phyloP scores from a whole-genome alignment of 169 alveolate genomes.

The Perkinsus marinus region DNA sequence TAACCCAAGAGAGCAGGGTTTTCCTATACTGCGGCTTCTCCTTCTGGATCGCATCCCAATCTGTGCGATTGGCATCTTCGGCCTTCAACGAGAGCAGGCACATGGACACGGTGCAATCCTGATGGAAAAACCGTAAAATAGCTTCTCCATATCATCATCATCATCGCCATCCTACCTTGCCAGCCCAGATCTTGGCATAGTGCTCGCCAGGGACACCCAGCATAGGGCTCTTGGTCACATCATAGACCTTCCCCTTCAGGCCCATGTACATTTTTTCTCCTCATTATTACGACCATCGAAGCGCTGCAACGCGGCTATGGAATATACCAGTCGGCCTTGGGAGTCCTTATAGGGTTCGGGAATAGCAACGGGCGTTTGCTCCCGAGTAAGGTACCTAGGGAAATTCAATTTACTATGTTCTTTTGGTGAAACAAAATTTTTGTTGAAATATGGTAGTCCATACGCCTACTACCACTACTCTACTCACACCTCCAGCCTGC shows the following conservation, averaged over 20 bases:
- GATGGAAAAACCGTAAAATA: background rate
- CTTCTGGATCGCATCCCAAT: background rate
- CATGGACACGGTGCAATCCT: background rate
- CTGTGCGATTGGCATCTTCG: background rate
- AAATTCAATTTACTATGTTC: background rate
- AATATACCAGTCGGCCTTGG: background rate
- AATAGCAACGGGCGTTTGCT: background rate
- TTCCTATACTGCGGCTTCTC: background rate
- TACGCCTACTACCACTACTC: too few species aligned
- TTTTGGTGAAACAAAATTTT: too few species aligned
- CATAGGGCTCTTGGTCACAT: background rate
- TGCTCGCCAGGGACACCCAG: background rate
- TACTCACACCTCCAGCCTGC: too few species aligned
- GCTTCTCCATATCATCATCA: background rate
- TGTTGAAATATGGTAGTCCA: too few species aligned
- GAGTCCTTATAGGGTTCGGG: background rate
- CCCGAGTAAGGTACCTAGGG: background rate
- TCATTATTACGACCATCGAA: background rate
- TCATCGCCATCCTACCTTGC: background rate
- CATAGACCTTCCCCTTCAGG: background rate
- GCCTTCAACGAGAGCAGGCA: background rate
- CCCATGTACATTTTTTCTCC: background rate
- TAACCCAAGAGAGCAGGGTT: background rate
- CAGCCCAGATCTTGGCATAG: background rate
- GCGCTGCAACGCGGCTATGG: background rate